A percentile compares a stretch with the other conserved stretches of the same genome.
phyloP scores from a whole-genome alignment of 768 basidiomycete species.

The Naganishia friedmannii region DNA sequence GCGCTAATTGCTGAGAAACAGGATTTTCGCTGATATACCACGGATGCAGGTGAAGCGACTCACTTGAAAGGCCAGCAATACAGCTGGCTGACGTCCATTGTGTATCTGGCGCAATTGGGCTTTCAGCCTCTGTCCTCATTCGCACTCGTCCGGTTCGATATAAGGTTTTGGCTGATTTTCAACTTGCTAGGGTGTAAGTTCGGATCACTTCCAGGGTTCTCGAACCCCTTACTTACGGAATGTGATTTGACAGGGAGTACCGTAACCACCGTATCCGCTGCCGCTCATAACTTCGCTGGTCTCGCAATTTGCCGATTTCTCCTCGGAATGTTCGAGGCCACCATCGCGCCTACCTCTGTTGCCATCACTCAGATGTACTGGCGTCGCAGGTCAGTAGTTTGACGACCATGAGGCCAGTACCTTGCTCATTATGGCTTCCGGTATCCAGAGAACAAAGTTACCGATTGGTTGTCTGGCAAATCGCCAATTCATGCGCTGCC shows the following conservation, averaged over 20 bases:
- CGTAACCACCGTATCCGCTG: slow-evolving; percentile 37
- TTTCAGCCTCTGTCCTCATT: slow-evolving; percentile 57
- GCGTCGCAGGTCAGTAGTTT: not conserved
- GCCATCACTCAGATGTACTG: slow-evolving; percentile 28
- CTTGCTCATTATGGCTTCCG: no score
- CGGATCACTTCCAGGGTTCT: not conserved
- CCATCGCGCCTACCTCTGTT: slow-evolving; percentile 27
- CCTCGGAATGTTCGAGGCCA: slow-evolving; percentile 31
- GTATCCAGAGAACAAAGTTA: slow-evolving; percentile 24
- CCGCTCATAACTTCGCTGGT: slow-evolving; percentile 25
- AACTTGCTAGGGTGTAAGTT: slow-evolving; percentile 22
- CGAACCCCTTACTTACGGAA: not conserved
- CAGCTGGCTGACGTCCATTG: slow-evolving; percentile 56
- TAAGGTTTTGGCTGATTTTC: slow-evolving; percentile 48
- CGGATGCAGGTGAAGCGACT: slow-evolving; percentile 40
- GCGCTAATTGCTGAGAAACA: not conserved
- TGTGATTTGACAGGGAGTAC: slow-evolving; percentile 3
- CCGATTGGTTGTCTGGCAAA: slow-evolving; percentile 26
- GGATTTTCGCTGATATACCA: not conserved
- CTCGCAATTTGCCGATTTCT: slow-evolving; percentile 27
- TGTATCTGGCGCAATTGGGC: slow-evolving; percentile 56
- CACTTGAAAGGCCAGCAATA: slow-evolving; percentile 53
- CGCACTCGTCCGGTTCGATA: slow-evolving; percentile 54
- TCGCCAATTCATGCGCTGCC: slow-evolving; percentile 28
- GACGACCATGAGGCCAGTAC: no score